These are phyloP conservation scores for Albizia julibrissin DNA, from an alignment of 306 rosid species.

Conservation along the genomic window DNA sequence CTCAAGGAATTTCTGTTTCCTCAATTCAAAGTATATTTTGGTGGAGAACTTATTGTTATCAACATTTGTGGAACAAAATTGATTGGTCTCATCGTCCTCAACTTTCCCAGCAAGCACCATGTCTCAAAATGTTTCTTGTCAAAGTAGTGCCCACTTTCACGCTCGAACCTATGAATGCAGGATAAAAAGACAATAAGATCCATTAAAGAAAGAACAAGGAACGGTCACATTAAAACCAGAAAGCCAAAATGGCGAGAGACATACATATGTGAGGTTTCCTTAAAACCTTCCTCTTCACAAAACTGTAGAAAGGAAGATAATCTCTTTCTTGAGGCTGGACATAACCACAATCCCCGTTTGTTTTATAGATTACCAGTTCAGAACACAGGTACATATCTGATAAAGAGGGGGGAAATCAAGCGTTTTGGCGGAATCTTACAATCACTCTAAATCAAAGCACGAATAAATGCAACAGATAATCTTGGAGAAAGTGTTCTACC, in stretches of 20 bases:
- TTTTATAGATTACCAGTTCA: background rate
- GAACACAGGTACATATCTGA: background rate
- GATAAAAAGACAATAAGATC: background rate
- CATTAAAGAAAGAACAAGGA: background rate
- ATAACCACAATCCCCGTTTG: conserved; percentile 14
- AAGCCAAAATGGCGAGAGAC: background rate
- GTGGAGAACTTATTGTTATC: conserved; percentile 34
- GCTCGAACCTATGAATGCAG: conserved; percentile 43
- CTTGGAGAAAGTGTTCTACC: background rate
- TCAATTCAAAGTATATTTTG: conserved; percentile 46
- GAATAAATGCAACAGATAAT: background rate
- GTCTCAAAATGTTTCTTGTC: conserved; percentile 42
- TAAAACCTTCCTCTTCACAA: conserved; percentile 35
- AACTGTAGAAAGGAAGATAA: conserved; percentile 37
- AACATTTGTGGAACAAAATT: conserved; percentile 36
- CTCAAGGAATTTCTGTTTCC: conserved; percentile 49
- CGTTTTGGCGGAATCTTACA: background rate
- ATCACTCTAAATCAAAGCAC: background rate
- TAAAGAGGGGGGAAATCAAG: background rate
- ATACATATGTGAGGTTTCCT: conserved; percentile 39
- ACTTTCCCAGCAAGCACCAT: conserved; percentile 41
- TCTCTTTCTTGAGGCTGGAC: conserved; percentile 27
- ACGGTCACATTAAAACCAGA: background rate
- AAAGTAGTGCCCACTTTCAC: conserved; percentile 53
- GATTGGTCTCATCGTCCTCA: conserved; percentile 49